These are phyloP conservation scores for Clarireedia paspali DNA, from an alignment of 2,329 filamentous ascomycete species.

Conservation along the genomic window DNA sequence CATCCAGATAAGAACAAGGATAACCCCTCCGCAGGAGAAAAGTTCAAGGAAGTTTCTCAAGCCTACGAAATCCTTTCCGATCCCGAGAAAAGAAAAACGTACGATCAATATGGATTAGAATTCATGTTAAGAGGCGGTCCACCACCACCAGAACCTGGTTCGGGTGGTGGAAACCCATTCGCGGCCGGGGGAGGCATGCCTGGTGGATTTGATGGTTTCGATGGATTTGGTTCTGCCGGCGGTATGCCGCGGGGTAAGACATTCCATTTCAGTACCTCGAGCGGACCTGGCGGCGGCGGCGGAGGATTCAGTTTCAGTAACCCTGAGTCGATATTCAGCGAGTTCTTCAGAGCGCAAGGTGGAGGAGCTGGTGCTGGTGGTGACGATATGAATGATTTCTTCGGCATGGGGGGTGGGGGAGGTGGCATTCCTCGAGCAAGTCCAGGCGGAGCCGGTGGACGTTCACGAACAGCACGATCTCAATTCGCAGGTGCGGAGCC, in stretches of 20 bases:
- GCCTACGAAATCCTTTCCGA: constrained; percentile 98
- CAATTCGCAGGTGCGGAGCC: constrained; percentile 29
- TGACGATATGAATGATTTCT: constrained; percentile 47
- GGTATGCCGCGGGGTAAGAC: constrained; percentile 42
- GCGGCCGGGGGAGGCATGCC: constrained; percentile 48
- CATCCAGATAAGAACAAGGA: constrained; percentile 99
- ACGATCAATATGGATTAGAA: constrained; percentile 91
- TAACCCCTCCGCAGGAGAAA: constrained; percentile 76
- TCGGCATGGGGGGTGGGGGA: constrained; percentile 25
- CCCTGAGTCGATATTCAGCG: constrained; percentile 75
- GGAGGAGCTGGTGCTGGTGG: constrained; percentile 34
- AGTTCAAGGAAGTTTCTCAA: constrained; percentile 97
- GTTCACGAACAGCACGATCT: constrained; percentile 34
- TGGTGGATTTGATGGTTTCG: constrained; percentile 45
- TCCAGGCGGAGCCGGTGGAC: constrained; percentile 41
- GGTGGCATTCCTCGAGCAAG: constrained; percentile 25
- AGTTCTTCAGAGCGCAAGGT: constrained; percentile 62
- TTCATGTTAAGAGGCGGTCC: constrained; percentile 78
- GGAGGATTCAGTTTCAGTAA: constrained; percentile 76
- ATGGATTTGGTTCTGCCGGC: constrained; percentile 26
- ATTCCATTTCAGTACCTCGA: constrained; percentile 44
- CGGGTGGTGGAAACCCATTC: constrained; percentile 51
- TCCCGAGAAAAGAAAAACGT: constrained; percentile 90
- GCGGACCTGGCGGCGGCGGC: constrained; percentile 32
- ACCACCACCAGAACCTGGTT: constrained; percentile 52